Base-by-base conservation (phyloP, 169 alveolate species). In the Plasmodium knowlesi region DNA sequence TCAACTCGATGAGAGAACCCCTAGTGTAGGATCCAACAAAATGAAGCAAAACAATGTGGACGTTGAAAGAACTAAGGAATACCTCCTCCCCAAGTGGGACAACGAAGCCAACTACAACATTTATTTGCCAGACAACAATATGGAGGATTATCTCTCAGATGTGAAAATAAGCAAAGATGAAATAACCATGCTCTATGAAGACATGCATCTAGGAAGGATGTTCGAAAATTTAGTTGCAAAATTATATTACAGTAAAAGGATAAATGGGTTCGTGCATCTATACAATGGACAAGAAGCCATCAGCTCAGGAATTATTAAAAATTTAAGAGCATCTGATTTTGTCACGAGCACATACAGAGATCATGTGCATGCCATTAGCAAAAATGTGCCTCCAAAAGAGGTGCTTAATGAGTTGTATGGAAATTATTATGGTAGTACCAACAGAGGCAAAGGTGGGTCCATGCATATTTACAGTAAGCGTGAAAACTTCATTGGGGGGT, bases 271-370 rank as follows among this genome's bases (percentile, higher is more conserved):
- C 84, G 97, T 97, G 41, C 98, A 97, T 82, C 93, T 97, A 54
- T 97, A 97, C 91, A 98, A 96, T 78, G 98, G 98, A 14, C 96
- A 96, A 95, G 98, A 97, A 89, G 98, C 98, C 53, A 96, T 97
- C 71, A 94, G 97, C 67, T 83, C 97, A 3, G 98, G 98, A 8
- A 96, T 97, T 76, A 97, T 97, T 61, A 97, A 97, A 85, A 96
- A 97, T 67, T 94, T 97, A 39, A 96, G 96, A n/a, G 78, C 41
- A 28, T 97, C 97, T 6, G 99, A 98, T 80, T 94, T 94, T 19
- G 96, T 98, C 14, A 96, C 97, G 43, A 96, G 98, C 70, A 98
- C 99, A 0, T 98, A 98, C 82, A 95, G 99, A 94, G 98, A 97
- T 72, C 99, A 98, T 90, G 97, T 97, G 25, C 97, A 95, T 78